These are phyloP conservation scores for Alternaria hordeiaustralica DNA, from an alignment of 2,329 filamentous ascomycete genomes.

Conservation along the genomic window DNA sequence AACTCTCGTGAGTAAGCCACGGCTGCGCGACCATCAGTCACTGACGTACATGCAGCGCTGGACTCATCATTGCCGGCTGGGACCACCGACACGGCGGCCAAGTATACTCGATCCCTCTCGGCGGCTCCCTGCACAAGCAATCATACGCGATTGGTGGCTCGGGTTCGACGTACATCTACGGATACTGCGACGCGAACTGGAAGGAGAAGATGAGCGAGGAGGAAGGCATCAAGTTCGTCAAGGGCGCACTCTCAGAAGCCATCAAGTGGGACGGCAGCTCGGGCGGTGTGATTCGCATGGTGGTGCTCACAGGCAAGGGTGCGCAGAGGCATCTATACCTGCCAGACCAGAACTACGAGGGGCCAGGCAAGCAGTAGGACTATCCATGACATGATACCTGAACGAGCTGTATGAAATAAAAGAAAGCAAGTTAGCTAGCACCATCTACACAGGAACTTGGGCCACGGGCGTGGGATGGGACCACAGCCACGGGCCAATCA, in stretches of 20 bases:
- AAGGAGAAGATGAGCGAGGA: constrained; percentile 90
- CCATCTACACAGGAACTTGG: constrained; percentile 5
- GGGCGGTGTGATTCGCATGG: constrained; percentile 96
- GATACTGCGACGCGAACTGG: constrained; percentile 97
- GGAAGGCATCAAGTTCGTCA: constrained; percentile 91
- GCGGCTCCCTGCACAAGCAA: constrained; percentile 97
- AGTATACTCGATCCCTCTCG: constrained; percentile 95
- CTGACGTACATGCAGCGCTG: constrained; percentile 67
- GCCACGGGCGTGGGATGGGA: constrained; percentile 16
- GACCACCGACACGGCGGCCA: constrained; percentile 94
- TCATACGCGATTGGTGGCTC: constrained; percentile 94
- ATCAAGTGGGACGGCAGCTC: constrained; percentile 99
- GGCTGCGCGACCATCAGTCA: not conserved
- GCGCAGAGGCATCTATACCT: constrained; percentile 94
- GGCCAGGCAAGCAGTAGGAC: constrained; percentile 64
- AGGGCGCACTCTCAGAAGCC: constrained; percentile 86
- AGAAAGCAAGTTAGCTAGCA: constrained; percentile 3
- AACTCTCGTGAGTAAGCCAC: constrained; percentile 70
- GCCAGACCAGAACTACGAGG: constrained; percentile 83
- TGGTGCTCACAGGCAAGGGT: constrained; percentile 88
- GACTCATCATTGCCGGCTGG: constrained; percentile 98
- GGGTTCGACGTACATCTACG: constrained; percentile 98
- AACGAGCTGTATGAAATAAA: constrained; percentile 7
- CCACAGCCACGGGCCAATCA: constrained; percentile 13
- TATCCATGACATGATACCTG: constrained; percentile 9